These are phyloP conservation scores for Endoconidiophora polonica DNA, from an alignment of 2,329 filamentous ascomycete genomes.

Conservation along the genomic window DNA sequence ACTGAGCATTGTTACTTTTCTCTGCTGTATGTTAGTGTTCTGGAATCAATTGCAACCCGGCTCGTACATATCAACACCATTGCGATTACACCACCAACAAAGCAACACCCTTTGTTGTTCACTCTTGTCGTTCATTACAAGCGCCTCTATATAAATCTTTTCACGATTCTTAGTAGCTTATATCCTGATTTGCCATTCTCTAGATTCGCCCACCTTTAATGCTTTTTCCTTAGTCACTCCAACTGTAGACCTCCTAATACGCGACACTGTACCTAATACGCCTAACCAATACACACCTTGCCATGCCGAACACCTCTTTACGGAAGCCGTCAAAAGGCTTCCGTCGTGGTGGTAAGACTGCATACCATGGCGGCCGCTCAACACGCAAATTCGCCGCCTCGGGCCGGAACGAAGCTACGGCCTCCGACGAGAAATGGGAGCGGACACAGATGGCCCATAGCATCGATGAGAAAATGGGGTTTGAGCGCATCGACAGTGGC, in stretches of 20 bases:
- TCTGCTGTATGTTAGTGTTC: too few species aligned
- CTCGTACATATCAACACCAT: neutral
- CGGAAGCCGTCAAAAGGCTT: slow-evolving; percentile 47
- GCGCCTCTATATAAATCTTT: neutral
- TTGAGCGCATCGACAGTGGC: slow-evolving; percentile 77
- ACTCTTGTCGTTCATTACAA: too few species aligned
- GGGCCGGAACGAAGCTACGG: slow-evolving; percentile 67
- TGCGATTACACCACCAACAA: neutral
- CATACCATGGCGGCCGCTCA: slow-evolving; percentile 51
- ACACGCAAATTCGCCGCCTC: slow-evolving; percentile 68
- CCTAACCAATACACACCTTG: slow-evolving; percentile 14
- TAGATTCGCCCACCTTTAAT: neutral
- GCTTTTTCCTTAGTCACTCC: neutral
- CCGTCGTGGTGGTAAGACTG: slow-evolving; percentile 51
- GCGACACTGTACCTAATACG: slow-evolving; percentile 1
- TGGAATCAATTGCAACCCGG: too few species aligned
- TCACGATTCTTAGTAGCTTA: slow-evolving; percentile 1
- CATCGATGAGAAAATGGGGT: slow-evolving; percentile 93
- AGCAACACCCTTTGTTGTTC: too few species aligned
- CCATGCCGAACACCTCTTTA: slow-evolving; percentile 44
- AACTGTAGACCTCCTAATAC: neutral
- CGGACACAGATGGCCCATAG: slow-evolving; percentile 64
- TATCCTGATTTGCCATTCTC: neutral
- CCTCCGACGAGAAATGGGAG: slow-evolving; percentile 84
- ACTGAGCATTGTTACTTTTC: too few species aligned